phyloP scores from a whole-genome alignment of 2,329 filamentous ascomycete genomes.

The Phialemonium atrogriseum region DNA sequence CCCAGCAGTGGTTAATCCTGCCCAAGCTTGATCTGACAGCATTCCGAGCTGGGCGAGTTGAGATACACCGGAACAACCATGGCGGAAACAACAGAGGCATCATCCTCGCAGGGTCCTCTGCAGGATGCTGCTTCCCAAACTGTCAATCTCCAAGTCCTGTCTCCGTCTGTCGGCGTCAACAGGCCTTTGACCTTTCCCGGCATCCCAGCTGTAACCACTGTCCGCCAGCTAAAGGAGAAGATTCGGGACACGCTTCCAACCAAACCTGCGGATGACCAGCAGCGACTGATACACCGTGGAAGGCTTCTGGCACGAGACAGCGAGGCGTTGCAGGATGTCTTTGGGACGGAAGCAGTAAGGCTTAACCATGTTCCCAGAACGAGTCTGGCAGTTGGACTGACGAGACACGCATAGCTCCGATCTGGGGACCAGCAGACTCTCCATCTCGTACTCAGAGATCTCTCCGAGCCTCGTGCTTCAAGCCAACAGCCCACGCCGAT shows the following conservation, averaged over 20 bases:
- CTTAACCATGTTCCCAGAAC: not conserved
- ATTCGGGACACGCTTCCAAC: constrained; percentile 43
- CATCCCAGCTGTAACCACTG: constrained; percentile 41
- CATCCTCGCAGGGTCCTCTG: constrained; percentile 14
- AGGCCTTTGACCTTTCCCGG: constrained; percentile 40
- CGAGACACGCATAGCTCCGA: no score
- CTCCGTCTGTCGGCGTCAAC: constrained; percentile 46
- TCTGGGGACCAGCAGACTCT: constrained; percentile 40
- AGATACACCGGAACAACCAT: constrained; percentile 22
- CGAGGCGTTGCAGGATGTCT: constrained; percentile 48
- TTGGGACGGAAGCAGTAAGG: constrained; percentile 46
- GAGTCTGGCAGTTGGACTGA: no score
- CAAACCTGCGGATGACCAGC: constrained; percentile 43
- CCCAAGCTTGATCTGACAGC: no score
- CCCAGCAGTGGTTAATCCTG: no score
- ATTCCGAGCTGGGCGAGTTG: not conserved
- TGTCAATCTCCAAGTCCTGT: constrained; percentile 51
- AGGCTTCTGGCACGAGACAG: constrained; percentile 44
- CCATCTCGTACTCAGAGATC: constrained; percentile 42
- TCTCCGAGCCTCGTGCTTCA: constrained; percentile 15
- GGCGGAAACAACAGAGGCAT: constrained; percentile 25
- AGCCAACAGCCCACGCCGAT: constrained; percentile 14
- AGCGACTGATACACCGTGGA: constrained; percentile 54
- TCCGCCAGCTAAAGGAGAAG: constrained; percentile 46
- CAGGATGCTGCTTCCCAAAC: constrained; percentile 19